A percentile compares a stretch with the other conserved stretches of the same genome.
Conservation (phyloP, 2,329 filamentous ascomycete genomes). For the Trichoderma sp. region DNA sequence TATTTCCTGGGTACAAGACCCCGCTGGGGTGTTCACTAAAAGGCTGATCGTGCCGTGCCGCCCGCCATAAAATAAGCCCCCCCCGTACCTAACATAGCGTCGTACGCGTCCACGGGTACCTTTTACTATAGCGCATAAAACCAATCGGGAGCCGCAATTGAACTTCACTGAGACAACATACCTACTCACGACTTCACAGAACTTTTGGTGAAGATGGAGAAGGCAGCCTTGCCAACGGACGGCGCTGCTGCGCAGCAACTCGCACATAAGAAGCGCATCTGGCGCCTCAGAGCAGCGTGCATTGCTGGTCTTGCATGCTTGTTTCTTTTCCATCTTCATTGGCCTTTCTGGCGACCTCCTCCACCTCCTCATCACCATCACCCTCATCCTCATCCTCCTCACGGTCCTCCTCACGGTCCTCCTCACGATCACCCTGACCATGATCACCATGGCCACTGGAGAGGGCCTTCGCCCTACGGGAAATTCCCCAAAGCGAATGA, state of each 20-base stretch:
- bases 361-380: not conserved
- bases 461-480: slow-evolving; percentile 24
- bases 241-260: not conserved
- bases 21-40: not conserved
- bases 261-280: not conserved
- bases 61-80: not conserved
- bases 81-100: too few species aligned
- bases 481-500: slow-evolving; percentile 46
- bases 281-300: slow-evolving; percentile 2
- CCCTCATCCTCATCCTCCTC: not conserved
- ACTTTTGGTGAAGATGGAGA: not conserved
- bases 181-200: not conserved
- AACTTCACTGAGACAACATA: not conserved
- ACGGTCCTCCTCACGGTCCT: too few species aligned
- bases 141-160: not conserved
- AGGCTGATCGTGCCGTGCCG: not conserved
- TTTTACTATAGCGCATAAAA: slow-evolving; percentile 12
- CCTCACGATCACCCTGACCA: slow-evolving; percentile 7
- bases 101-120: slow-evolving; percentile 12
- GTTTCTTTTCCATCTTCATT: slow-evolving; percentile 3
- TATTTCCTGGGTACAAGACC: not conserved
- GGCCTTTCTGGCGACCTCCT: slow-evolving; percentile 20
- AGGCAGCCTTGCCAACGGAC: not conserved
- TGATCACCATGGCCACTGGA: slow-evolving; percentile 1
- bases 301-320: slow-evolving; percentile 2